Evolutionary conservation across 345 rosid species (phyloP).

Genomic region (Kandelia obovata): DNA sequence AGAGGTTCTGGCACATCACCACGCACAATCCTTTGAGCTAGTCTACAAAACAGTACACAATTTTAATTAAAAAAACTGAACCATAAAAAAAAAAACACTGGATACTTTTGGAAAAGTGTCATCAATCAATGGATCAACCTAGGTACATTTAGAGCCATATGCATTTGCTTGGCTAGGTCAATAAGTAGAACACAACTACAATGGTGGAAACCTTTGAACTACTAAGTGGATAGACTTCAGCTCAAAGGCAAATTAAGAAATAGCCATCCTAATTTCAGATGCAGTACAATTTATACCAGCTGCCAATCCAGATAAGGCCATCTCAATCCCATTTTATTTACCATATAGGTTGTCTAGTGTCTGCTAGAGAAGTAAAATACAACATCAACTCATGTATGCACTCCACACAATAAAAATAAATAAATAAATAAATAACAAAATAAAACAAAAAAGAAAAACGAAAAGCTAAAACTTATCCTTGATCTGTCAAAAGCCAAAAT

Average conservation of each 20-base stretch:
- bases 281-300: too few species aligned
- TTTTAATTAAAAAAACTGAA: neutral
- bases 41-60: conserved; percentile 37
- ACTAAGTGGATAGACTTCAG: neutral
- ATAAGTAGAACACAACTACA: neutral
- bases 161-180: neutral
- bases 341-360: neutral
- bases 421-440: too few species aligned
- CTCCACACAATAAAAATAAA: too few species aligned
- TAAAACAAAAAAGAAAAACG: too few species aligned
- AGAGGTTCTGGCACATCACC: conserved; percentile 95
- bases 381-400: neutral
- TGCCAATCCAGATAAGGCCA: too few species aligned
- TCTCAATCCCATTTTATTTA: too few species aligned
- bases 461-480: neutral
- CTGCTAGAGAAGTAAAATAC: neutral
- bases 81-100: neutral
- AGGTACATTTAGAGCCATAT: neutral
- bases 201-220: neutral
- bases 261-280: too few species aligned
- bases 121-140: neutral
- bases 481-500: neutral
- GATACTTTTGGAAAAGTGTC: neutral
- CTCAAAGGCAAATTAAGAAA: neutral
- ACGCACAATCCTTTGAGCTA: conserved; percentile 75